Evolutionary conservation across 2,329 filamentous ascomycete species (phyloP).

Genomic region (Alternaria gaisen): DNA sequence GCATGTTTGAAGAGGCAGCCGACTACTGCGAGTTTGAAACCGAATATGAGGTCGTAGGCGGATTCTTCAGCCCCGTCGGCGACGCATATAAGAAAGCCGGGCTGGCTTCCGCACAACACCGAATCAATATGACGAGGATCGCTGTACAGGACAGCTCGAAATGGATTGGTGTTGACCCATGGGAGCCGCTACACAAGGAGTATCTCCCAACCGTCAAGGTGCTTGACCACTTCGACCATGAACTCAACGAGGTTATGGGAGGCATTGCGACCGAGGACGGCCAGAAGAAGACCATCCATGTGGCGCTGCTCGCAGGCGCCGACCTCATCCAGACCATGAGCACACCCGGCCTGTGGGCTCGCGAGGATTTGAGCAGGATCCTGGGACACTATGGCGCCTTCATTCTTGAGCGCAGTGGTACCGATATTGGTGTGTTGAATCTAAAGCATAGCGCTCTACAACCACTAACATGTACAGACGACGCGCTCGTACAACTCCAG

Average conservation of each 20-base stretch:
- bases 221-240: conserved; percentile 88
- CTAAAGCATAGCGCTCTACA: neutral
- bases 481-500: conserved; percentile 82
- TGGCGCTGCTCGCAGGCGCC: conserved; percentile 80
- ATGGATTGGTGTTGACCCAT: conserved; percentile 51
- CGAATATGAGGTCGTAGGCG: conserved; percentile 84
- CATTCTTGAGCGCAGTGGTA: conserved; percentile 87
- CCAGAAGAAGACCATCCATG: conserved; percentile 71
- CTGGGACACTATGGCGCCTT: conserved; percentile 83
- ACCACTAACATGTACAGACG: conserved; percentile 60
- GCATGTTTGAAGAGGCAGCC: conserved; percentile 88
- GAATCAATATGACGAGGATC: conserved; percentile 86
- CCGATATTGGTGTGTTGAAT: conserved; percentile 69
- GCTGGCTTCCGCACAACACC: conserved; percentile 74
- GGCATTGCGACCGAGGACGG: conserved; percentile 77
- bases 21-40: conserved; percentile 76
- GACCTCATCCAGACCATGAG: conserved; percentile 63
- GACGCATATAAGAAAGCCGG: conserved; percentile 83
- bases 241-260: conserved; percentile 81
- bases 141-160: conserved; percentile 73
- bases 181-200: conserved; percentile 82
- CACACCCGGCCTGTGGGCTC: conserved; percentile 75
- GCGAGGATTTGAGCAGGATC: conserved; percentile 86
- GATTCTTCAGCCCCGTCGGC: conserved; percentile 82
- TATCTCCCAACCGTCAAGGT: conserved; percentile 91